Evolutionary conservation across 2,329 filamentous ascomycete species (phyloP).

Genomic region (Fonsecaea nubica): DNA sequence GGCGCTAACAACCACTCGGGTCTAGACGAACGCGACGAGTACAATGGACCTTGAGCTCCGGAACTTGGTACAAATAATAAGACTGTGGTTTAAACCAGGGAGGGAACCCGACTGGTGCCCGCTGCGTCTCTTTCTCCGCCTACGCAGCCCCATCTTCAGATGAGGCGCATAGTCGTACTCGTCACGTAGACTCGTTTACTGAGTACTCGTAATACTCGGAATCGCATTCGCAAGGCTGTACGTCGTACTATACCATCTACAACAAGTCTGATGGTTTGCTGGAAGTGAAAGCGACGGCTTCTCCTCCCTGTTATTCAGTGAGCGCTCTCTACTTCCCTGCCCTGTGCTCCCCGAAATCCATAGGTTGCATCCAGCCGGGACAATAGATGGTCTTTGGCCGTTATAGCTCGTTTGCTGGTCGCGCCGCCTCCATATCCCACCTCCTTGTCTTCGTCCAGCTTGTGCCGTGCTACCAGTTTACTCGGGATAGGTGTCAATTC

Average conservation of each 20-base stretch:
- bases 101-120: slow-evolving; percentile 5
- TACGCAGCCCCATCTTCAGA: not conserved
- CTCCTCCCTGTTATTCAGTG: not conserved
- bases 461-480: slow-evolving; percentile 50
- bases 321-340: slow-evolving; percentile 7
- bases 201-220: too few relatives aligned
- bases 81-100: not conserved
- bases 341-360: slow-evolving; percentile 47
- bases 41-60: not conserved
- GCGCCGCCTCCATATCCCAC: slow-evolving; percentile 52
- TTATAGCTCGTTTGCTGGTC: slow-evolving; percentile 53
- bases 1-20: not conserved
- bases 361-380: slow-evolving; percentile 65
- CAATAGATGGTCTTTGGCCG: slow-evolving; percentile 65
- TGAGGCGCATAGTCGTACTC: not conserved
- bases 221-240: slow-evolving; percentile 6
- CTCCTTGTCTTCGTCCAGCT: slow-evolving; percentile 44
- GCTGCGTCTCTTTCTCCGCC: slow-evolving; percentile 1
- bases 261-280: slow-evolving; percentile 1
- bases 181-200: too few relatives aligned
- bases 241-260: not conserved
- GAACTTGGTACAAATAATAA: not conserved
- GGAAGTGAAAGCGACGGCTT: not conserved
- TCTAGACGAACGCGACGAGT: too few relatives aligned
- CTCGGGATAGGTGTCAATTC: slow-evolving; percentile 64